phyloP scores from a whole-genome alignment of 192 early-diverging fungal species.

The Haplosporangium gracile region DNA sequence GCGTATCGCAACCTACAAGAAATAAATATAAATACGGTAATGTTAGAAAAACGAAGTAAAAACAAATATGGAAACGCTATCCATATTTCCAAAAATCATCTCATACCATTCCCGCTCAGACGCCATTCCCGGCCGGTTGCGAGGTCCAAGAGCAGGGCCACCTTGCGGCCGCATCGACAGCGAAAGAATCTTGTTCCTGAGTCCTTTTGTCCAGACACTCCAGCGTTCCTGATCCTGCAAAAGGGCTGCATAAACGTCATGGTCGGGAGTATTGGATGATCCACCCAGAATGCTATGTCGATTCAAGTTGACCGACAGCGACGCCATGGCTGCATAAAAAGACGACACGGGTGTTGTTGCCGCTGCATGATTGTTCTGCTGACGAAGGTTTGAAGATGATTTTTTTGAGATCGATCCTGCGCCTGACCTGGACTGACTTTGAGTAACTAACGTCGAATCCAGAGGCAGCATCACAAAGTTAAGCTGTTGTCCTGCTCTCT shows the following conservation, averaged over 20 bases:
- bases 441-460: constrained; percentile 13
- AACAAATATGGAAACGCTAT: not conserved
- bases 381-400: not conserved
- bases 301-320: constrained; percentile 17
- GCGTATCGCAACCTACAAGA: constrained; percentile 35
- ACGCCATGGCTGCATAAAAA: not conserved
- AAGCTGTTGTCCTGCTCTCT: constrained; percentile 14
- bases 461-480: constrained; percentile 42
- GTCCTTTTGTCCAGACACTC: constrained; percentile 27
- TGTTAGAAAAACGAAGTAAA: no score
- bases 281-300: constrained; percentile 9
- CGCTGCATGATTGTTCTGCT: not conserved
- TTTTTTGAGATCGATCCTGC: not conserved
- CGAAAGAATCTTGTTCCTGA: constrained; percentile 47
- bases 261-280: constrained; percentile 1
- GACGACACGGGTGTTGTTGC: not conserved
- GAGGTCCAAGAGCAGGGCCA: constrained; percentile 41
- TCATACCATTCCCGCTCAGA: constrained; percentile 47
- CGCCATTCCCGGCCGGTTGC: constrained; percentile 34
- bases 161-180: constrained; percentile 48
- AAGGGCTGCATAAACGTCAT: constrained; percentile 16
- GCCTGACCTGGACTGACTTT: not conserved
- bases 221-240: constrained; percentile 40
- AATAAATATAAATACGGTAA: not conserved
- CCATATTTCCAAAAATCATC: not conserved